Evolutionary conservation across 2,329 filamentous ascomycete genomes (phyloP).

Genomic region (Emergomyces pasteurianus): DNA sequence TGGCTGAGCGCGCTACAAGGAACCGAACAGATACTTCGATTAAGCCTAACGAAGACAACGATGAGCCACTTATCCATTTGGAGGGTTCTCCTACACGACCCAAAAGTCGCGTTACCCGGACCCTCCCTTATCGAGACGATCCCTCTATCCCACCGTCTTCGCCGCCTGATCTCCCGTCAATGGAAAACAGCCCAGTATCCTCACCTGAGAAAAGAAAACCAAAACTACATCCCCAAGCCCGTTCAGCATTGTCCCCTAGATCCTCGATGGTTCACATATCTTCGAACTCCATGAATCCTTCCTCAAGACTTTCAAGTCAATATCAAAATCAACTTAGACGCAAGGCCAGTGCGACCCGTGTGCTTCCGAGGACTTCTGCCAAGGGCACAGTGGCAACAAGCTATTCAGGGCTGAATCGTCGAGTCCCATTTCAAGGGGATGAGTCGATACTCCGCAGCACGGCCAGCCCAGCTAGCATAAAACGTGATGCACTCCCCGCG

Average conservation of each 20-base stretch:
- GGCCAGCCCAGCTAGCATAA: neutral
- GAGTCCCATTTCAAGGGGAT: neutral
- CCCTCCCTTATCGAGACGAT: conserved; percentile 7
- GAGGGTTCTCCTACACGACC: conserved; percentile 14
- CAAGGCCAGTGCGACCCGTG: neutral
- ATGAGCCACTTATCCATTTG: conserved; percentile 16
- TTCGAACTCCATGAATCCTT: conserved; percentile 9
- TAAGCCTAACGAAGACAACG: conserved; percentile 12
- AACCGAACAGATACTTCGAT: neutral
- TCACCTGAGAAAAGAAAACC: conserved; percentile 12
- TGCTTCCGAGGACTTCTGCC: neutral
- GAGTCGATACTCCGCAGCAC: neutral
- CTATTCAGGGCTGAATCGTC: conserved; percentile 7
- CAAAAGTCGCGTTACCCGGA: conserved; percentile 2
- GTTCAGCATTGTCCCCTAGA: conserved; percentile 14
- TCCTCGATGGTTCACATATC: conserved; percentile 18
- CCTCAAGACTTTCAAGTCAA: neutral
- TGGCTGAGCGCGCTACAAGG: neutral
- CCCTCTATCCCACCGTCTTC: conserved; percentile 20
- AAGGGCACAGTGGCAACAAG: neutral
- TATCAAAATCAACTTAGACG: neutral
- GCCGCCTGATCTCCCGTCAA: conserved; percentile 18
- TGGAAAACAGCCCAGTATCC: conserved; percentile 15
- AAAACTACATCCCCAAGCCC: conserved; percentile 12
- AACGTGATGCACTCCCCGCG: conserved; percentile 17